These are phyloP conservation scores for Leucosporidium yakuticum DNA, from an alignment of 768 basidiomycete species.

Conservation along the genomic window DNA sequence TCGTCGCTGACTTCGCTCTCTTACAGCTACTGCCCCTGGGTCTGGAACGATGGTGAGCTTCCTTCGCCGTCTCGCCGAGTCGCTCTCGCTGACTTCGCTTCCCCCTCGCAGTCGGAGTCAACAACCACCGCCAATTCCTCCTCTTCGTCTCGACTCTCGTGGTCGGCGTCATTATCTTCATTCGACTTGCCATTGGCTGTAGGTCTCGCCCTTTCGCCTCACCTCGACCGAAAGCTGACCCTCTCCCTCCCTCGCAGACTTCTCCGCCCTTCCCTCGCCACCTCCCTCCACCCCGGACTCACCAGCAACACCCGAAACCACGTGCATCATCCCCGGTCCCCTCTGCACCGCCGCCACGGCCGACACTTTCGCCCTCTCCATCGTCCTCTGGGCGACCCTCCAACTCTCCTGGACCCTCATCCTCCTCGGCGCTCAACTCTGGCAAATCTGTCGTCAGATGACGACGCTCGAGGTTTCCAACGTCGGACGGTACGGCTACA, in stretches of 20 bases:
- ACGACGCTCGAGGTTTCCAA: slow-evolving; percentile 95
- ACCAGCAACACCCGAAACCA: slow-evolving; percentile 1
- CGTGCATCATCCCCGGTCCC: slow-evolving; percentile 53
- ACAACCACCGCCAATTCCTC: slow-evolving; percentile 93
- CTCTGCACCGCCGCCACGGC: slow-evolving; percentile 64
- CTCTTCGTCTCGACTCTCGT: slow-evolving; percentile 86
- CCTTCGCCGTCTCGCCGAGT: not conserved
- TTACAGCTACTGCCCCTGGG: slow-evolving; percentile 91
- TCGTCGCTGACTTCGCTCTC: not conserved
- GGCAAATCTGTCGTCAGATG: slow-evolving; percentile 90
- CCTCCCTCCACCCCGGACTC: slow-evolving; percentile 54
- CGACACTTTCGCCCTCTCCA: slow-evolving; percentile 78
- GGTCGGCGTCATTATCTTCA: slow-evolving; percentile 68
- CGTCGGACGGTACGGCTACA: slow-evolving; percentile 88
- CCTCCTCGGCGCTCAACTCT: slow-evolving; percentile 75
- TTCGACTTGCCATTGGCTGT: slow-evolving; percentile 79
- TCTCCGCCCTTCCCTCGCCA: slow-evolving; percentile 8
- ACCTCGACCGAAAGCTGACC: not conserved
- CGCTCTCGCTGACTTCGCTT: slow-evolving; percentile 5
- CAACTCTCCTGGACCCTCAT: slow-evolving; percentile 93
- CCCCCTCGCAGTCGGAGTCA: slow-evolving; percentile 63
- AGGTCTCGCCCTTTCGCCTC: slow-evolving; percentile 41
- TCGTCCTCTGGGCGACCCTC: slow-evolving; percentile 77
- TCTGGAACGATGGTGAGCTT: slow-evolving; percentile 88
- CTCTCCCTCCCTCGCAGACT: not conserved